Evolutionary conservation across 352 stramenopile species (phyloP).

Genomic region (Phytophthora meadii): DNA sequence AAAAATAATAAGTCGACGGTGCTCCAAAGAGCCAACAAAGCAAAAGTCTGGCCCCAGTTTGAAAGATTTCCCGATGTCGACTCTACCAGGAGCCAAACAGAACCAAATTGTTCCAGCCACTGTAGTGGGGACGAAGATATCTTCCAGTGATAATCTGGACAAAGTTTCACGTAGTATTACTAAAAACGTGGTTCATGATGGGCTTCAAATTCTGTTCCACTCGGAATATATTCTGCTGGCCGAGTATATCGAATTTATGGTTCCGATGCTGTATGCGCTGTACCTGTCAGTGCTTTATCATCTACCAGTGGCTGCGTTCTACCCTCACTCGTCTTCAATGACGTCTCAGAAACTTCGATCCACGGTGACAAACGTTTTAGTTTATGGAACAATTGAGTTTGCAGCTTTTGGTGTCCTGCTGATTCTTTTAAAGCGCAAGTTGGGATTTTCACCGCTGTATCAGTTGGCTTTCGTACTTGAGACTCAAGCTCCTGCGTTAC

Average conservation of each 20-base stretch:
- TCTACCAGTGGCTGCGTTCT: slow-evolving; percentile 32
- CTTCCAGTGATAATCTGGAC: not conserved
- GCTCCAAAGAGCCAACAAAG: not conserved
- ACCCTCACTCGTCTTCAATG: slow-evolving; percentile 22
- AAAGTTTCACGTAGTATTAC: not conserved
- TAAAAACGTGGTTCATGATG: not conserved
- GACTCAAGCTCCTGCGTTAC: slow-evolving; percentile 24
- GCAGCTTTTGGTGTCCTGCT: slow-evolving; percentile 20
- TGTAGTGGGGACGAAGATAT: not conserved
- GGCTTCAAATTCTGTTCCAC: slow-evolving; percentile 31
- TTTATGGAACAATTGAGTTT: slow-evolving; percentile 31
- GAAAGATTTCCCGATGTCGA: not conserved
- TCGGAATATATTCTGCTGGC: slow-evolving; percentile 33
- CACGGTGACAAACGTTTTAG: slow-evolving; percentile 13
- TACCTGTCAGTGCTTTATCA: slow-evolving; percentile 29
- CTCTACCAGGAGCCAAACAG: not conserved
- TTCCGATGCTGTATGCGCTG: slow-evolving; percentile 29
- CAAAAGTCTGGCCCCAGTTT: not conserved
- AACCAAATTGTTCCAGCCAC: slow-evolving; percentile 5
- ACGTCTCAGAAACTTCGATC: slow-evolving; percentile 1
- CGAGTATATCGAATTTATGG: slow-evolving; percentile 41
- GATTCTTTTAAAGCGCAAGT: slow-evolving; percentile 19
- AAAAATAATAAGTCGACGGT: slow-evolving; percentile 3
- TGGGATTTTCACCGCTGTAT: slow-evolving; percentile 33
- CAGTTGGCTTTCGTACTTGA: slow-evolving; percentile 50